These are phyloP conservation scores for Colletotrichum sp. DNA, from an alignment of 2,329 filamentous ascomycete genomes.

Conservation along the genomic window DNA sequence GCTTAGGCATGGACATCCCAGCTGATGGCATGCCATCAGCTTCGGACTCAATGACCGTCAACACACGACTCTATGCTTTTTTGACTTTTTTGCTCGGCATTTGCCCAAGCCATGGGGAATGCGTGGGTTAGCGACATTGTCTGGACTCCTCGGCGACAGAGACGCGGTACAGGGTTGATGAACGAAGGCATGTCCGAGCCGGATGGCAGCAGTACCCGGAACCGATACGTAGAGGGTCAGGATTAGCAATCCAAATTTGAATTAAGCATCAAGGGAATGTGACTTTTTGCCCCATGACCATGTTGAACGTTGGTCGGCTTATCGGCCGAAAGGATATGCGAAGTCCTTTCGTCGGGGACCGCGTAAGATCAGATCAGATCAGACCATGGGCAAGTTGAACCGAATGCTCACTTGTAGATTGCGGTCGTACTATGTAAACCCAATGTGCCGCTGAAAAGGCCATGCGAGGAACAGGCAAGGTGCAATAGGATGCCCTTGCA, in stretches of 20 bases:
- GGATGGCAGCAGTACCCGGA: not conserved
- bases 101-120: not conserved
- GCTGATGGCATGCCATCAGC: not conserved
- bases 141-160: not conserved
- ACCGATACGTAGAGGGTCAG: not conserved
- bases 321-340: not conserved
- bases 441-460: not conserved
- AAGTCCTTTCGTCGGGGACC: not conserved
- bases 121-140: not conserved
- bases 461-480: not conserved
- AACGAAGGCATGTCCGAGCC: not conserved
- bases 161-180: not conserved
- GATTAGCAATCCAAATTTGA: not conserved
- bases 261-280: not conserved
- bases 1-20: not conserved
- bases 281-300: not conserved
- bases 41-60: slow-evolving; percentile 4
- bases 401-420: not conserved
- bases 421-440: not conserved
- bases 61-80: not conserved
- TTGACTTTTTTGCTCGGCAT: not conserved
- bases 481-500: slow-evolving; percentile 15
- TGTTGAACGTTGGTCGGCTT: not conserved
- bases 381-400: not conserved
- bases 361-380: not conserved